phyloP scores from a whole-genome alignment of 805 yeast genomes.

The Kockiozyma suomiensis region DNA sequence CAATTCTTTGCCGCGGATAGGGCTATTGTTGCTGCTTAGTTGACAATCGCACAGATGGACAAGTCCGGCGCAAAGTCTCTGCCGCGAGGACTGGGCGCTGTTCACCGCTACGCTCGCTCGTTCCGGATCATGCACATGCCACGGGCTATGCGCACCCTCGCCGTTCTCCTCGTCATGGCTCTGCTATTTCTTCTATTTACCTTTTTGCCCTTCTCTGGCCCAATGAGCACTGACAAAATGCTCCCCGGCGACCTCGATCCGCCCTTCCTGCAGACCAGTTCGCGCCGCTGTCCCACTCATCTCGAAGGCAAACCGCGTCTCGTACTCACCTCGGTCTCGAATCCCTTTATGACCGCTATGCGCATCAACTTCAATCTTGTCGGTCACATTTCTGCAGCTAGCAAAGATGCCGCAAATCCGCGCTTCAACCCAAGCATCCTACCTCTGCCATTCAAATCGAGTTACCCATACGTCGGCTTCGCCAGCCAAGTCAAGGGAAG shows the following conservation, averaged over 20 bases:
- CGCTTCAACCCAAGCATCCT: conserved; percentile 28
- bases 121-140: conserved; percentile 24
- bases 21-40: no score
- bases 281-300: conserved; percentile 27
- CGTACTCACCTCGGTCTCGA: conserved; percentile 25
- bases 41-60: not conserved
- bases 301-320: conserved; percentile 13
- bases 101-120: conserved; percentile 18
- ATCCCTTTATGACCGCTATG: conserved; percentile 32
- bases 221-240: not conserved
- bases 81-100: not conserved
- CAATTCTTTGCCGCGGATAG: no score
- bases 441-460: conserved; percentile 23
- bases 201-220: conserved; percentile 4
- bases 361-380: conserved; percentile 26
- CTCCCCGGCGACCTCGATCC: conserved; percentile 33
- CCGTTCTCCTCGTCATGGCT: conserved; percentile 3
- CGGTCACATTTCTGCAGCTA: not conserved
- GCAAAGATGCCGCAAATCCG: conserved; percentile 5
- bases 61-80: conserved; percentile 6
- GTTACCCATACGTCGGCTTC: conserved; percentile 30
- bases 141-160: conserved; percentile 5
- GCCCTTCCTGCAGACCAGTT: conserved; percentile 22
- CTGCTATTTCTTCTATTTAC: conserved; percentile 5
- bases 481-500: conserved; percentile 22